Evolutionary conservation across 2,329 filamentous ascomycete genomes (phyloP).

Genomic region (Botrytis hyacinthi): DNA sequence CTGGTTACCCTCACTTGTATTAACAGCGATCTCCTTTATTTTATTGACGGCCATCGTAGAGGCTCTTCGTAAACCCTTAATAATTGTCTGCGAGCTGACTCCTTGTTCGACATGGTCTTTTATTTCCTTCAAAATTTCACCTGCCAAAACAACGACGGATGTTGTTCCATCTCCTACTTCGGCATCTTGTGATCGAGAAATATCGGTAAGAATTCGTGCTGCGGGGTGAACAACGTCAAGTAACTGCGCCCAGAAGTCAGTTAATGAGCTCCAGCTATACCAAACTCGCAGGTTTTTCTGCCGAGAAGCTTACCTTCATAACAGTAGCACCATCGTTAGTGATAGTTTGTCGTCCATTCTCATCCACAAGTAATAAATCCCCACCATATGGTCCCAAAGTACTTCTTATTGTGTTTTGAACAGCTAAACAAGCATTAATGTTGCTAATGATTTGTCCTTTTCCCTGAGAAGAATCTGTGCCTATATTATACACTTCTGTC

Average conservation of each 20-base stretch:
- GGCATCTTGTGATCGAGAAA: constrained; percentile 96
- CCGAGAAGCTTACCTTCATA: constrained; percentile 72
- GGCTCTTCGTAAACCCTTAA: constrained; percentile 90
- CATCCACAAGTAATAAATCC: constrained; percentile 92
- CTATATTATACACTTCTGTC: constrained; percentile 47
- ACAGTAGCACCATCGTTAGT: constrained; percentile 99
- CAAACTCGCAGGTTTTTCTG: not conserved
- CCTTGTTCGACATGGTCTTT: constrained; percentile 96
- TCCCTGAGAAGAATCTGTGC: constrained; percentile 95
- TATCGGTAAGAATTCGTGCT: constrained; percentile 95
- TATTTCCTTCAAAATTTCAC: constrained; percentile 94
- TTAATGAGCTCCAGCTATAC: constrained; percentile 17
- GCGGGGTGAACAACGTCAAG: constrained; percentile 98
- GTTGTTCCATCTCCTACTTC: constrained; percentile 98
- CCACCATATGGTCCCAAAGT: constrained; percentile 96
- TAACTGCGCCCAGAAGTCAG: constrained; percentile 55
- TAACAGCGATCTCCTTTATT: constrained; percentile 94
- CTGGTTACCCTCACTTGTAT: constrained; percentile 77
- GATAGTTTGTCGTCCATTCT: constrained; percentile 93
- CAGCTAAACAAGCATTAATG: constrained; percentile 96
- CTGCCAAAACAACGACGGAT: constrained; percentile 94
- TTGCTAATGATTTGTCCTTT: constrained; percentile 96
- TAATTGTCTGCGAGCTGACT: constrained; percentile 94
- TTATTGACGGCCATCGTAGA: constrained; percentile 94
- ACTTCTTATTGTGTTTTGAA: constrained; percentile 92